Evolutionary conservation across 495 filamentous ascomycete genomes (phyloP).

Genomic region (Podospora conica): DNA sequence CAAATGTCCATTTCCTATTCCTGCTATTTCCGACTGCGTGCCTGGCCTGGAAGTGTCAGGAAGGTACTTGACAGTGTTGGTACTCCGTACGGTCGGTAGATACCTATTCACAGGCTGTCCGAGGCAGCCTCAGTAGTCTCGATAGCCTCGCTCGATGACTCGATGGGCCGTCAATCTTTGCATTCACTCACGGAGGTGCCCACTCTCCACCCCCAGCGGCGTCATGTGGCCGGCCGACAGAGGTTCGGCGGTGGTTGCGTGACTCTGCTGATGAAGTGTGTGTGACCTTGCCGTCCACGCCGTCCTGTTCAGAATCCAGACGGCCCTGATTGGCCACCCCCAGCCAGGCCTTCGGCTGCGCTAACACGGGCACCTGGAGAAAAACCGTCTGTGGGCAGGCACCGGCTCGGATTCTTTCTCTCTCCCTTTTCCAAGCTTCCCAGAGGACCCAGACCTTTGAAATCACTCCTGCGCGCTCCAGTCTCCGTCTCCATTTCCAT

Average conservation of each 20-base stretch:
- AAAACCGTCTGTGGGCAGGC: slow-evolving; percentile 6
- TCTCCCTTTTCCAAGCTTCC: slow-evolving; percentile 10
- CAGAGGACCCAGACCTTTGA: too few relatives aligned
- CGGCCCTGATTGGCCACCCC: slow-evolving; percentile 8
- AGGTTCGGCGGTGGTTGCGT: slow-evolving; percentile 5
- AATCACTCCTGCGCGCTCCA: too few relatives aligned
- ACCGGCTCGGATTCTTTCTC: slow-evolving; percentile 12
- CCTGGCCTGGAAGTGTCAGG: not conserved
- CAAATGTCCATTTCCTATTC: not conserved
- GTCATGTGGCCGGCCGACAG: slow-evolving; percentile 15
- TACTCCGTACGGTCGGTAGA: not conserved
- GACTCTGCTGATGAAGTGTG: slow-evolving; percentile 11
- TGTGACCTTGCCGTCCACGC: slow-evolving; percentile 3
- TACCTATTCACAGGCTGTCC: not conserved
- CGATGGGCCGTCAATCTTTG: not conserved
- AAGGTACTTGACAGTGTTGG: not conserved
- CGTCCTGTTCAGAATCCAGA: not conserved
- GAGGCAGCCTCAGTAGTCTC: too few relatives aligned
- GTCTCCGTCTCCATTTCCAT: too few relatives aligned
- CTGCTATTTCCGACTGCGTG: not conserved
- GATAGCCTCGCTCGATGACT: not conserved
- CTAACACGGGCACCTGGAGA: slow-evolving; percentile 11
- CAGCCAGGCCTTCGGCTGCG: slow-evolving; percentile 8
- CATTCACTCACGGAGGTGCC: not conserved
- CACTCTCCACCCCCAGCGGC: slow-evolving; percentile 1